These are phyloP conservation scores for Phtheirospermum japonicum DNA, from an alignment of 257 asterid species.

Conservation along the genomic window DNA sequence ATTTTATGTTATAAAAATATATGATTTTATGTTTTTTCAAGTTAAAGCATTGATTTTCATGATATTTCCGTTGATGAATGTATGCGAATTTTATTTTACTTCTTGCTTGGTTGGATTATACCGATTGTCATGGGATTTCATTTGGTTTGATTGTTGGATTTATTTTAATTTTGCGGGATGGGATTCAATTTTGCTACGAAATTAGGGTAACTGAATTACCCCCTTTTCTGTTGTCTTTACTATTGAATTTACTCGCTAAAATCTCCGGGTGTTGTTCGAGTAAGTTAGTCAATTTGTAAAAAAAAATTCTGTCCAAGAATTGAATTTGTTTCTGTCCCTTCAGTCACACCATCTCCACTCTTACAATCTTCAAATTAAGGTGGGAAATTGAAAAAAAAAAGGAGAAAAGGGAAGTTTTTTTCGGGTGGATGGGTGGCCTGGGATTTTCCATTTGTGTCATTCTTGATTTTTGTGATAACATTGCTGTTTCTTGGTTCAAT, in stretches of 20 bases:
- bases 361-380: no score
- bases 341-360: no score
- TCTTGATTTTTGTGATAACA: not conserved
- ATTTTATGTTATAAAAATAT: no score
- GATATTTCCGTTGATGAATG: conserved; percentile 6
- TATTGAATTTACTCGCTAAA: not conserved
- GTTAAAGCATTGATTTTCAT: not conserved
- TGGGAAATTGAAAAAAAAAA: not conserved
- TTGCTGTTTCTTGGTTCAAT: not conserved
- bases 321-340: not conserved
- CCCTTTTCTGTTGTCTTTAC: not conserved
- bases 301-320: no score
- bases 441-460: not conserved
- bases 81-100: not conserved
- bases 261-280: no score
- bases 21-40: not conserved
- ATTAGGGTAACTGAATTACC: conserved; percentile 2
- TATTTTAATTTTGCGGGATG: not conserved
- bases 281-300: no score
- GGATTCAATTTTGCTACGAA: conserved; percentile 6
- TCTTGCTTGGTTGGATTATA: not conserved
- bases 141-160: not conserved
- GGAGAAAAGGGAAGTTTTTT: not conserved
- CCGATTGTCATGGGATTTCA: not conserved
- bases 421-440: not conserved